phyloP scores from a whole-genome alignment of 192 early-diverging fungal genomes.

The Rhizophlyctis rosea region DNA sequence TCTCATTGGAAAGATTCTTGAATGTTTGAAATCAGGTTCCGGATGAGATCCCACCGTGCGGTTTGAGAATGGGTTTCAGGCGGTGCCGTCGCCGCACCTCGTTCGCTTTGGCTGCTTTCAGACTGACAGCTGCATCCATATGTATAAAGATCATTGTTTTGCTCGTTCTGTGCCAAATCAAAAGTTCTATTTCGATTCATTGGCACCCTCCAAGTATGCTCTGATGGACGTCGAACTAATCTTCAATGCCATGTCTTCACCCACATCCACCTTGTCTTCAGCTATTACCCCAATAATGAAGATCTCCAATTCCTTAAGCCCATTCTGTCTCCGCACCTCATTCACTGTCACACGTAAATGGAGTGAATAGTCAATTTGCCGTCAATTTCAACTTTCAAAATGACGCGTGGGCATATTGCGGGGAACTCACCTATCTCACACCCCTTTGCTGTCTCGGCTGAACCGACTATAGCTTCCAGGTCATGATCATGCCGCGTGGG shows the following conservation, averaged over 20 bases:
- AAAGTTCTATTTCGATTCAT: too few species aligned
- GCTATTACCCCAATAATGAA: conserved; percentile 71
- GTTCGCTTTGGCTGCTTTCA: too few species aligned
- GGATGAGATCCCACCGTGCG: too few species aligned
- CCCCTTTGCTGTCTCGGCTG: conserved; percentile 75
- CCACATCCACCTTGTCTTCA: conserved; percentile 31
- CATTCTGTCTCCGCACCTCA: conserved; percentile 55
- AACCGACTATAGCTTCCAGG: conserved; percentile 78
- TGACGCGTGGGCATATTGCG: background rate
- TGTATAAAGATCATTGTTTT: too few species aligned
- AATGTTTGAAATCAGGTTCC: too few species aligned
- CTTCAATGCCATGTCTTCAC: conserved; percentile 56
- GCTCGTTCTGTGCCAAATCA: too few species aligned
- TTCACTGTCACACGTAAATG: conserved; percentile 63
- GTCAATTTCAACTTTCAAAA: background rate
- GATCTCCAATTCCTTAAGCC: conserved; percentile 56
- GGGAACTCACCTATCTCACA: conserved; percentile 59
- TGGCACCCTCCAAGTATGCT: conserved; percentile 46
- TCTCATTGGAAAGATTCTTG: too few species aligned
- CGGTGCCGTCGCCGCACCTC: too few species aligned
- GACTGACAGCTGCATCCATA: too few species aligned
- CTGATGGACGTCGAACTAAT: conserved; percentile 81
- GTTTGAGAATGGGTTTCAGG: too few species aligned
- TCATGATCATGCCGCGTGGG: conserved; percentile 73
- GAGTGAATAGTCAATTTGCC: background rate